Evolutionary conservation across 2,329 filamentous ascomycete genomes (phyloP).

Genomic region (Cylindrodendrum hubeiense): DNA sequence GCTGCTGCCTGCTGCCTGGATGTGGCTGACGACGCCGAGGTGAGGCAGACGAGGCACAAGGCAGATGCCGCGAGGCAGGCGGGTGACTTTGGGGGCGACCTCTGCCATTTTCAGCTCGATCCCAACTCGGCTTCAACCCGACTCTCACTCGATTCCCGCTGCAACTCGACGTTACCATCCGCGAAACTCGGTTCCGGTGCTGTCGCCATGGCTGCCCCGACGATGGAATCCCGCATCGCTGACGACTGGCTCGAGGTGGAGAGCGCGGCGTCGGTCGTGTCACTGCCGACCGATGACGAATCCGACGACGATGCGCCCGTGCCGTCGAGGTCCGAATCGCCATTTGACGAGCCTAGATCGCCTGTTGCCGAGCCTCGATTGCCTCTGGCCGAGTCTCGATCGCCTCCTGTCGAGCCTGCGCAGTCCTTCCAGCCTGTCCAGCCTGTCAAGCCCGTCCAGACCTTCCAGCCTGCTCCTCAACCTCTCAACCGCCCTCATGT

Average conservation of each 20-base stretch:
- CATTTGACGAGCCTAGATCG: no score
- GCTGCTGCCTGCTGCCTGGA: constrained; percentile 1
- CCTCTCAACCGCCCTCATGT: neutral
- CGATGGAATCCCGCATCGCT: constrained; percentile 22
- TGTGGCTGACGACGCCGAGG: constrained; percentile 1
- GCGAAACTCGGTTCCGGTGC: neutral
- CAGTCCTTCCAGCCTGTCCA: no score
- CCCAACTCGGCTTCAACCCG: neutral
- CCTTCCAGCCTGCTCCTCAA: neutral
- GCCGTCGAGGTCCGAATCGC: no score
- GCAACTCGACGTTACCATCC: neutral
- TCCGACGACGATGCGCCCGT: constrained; percentile 12
- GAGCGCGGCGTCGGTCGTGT: constrained; percentile 33
- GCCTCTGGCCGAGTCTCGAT: no score
- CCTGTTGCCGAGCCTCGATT: neutral
- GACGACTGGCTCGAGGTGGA: constrained; percentile 42
- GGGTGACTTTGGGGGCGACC: neutral
- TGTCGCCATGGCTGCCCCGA: constrained; percentile 21
- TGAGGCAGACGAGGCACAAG: neutral
- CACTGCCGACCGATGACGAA: constrained; percentile 26
- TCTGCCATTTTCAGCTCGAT: neutral
- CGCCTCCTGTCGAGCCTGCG: no score
- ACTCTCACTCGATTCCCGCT: no score
- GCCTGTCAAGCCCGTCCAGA: no score
- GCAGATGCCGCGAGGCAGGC: neutral